Evolutionary conservation across 345 rosid species (phyloP), one percentile per base, ranked within the genome.

Genomic region (Populus ilicifolia): DNA sequence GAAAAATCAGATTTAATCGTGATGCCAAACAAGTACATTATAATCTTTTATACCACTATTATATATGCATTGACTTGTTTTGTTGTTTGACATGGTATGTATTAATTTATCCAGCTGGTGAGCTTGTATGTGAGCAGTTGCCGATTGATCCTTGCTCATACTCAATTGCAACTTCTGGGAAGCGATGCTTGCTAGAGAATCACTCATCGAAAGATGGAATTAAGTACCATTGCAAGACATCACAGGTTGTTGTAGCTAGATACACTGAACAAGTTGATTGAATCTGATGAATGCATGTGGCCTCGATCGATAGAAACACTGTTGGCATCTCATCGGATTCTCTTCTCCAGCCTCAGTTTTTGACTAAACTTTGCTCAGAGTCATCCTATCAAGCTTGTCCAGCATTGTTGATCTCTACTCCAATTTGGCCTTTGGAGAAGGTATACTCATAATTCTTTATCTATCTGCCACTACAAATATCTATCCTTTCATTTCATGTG

Each of bases 361-460:
- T 73, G 43, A 39, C 83, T n/a, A 64, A 85, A 76, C 84, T 82
- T 38, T 85, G 85, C 80, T 82, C 87, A 8, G 16, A 48, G 18
- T 52, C 66, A 3, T 80, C 84, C 71, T 80, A 67, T 29, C 71
- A 77, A 6, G 35, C 46, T 48, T 82, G 85, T 78, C 82, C 61
- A 77, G 82, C 72, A 77, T 85, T 61, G 70, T 85, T 48, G 79
- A 82, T 52, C 85, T 82, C 73, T 85, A 82, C 82, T 68, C 52
- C 78, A 82, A 80, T 46, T 33, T 82, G 78, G 85, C 87, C 30
- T 43, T 80, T 1, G 85, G 78, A 56, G 87, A 85, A 85, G 87
- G 82, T 54, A 7, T 21, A 0, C 62, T 8, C 8, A 21, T 27
- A 27, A 27, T 8, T 9, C 25, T 54, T 54, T 54, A 52, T 52